These are phyloP conservation scores for Phragmites australis DNA, from an alignment of 176 grass and related monocot genomes.

Conservation along the genomic window DNA sequence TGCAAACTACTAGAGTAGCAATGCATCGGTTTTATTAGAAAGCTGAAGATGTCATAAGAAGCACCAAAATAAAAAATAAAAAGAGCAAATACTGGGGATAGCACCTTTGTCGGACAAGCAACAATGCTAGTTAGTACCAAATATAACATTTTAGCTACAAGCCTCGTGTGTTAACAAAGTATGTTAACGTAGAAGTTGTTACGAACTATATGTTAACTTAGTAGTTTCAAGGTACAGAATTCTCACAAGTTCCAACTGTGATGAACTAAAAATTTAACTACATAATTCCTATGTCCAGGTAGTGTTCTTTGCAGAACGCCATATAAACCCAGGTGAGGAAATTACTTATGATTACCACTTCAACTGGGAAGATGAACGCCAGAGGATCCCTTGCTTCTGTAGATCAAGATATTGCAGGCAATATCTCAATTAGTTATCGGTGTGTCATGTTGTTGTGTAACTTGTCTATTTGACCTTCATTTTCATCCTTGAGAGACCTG, in stretches of 20 bases:
- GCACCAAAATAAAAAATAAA: background rate
- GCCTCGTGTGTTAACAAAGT: background rate
- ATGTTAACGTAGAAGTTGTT: no score
- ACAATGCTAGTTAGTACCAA: background rate
- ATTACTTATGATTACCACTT: constrained; percentile 97
- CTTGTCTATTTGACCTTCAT: background rate
- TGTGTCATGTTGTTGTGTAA: background rate
- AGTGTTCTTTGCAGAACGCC: constrained; percentile 83
- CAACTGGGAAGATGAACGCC: constrained; percentile 85
- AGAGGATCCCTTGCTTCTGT: constrained; percentile 91
- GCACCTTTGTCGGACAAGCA: background rate
- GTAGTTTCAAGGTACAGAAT: background rate
- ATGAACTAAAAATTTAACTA: background rate
- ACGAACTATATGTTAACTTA: background rate
- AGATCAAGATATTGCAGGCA: constrained; percentile 73
- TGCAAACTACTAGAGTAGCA: background rate
- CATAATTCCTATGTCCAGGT: constrained; percentile 54
- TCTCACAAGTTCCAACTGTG: background rate
- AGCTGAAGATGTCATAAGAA: background rate
- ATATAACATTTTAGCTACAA: background rate
- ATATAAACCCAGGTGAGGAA: constrained; percentile 95
- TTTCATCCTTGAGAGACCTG: background rate
- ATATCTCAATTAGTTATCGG: constrained; percentile 68
- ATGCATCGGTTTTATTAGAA: background rate
- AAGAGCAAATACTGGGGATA: background rate